Percentiles rank a stretch among this genome's conserved stretches.
Evolutionary conservation across 768 basidiomycete species (phyloP).

Genomic region (Leucogyrophana mollusca): DNA sequence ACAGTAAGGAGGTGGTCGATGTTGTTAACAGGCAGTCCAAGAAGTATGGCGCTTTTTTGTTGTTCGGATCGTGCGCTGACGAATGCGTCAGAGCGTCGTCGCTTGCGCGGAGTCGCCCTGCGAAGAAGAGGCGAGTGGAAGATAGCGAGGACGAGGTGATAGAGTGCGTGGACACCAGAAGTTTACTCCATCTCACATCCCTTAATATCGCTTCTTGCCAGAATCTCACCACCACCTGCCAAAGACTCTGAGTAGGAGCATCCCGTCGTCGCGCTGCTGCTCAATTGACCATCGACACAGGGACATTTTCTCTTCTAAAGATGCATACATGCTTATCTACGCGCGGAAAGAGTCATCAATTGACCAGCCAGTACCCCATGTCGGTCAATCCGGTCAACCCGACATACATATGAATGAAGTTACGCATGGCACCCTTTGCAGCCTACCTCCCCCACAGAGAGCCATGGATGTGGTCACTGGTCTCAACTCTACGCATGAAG

Average conservation of each 20-base stretch:
- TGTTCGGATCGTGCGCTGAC: conserved; percentile 1
- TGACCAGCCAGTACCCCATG: not conserved
- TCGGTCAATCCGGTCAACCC: not conserved
- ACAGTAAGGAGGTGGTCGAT: conserved; percentile 28
- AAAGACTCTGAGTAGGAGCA: conserved; percentile 13
- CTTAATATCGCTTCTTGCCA: conserved; percentile 10
- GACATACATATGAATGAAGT: not conserved
- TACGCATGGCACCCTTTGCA: conserved; percentile 10
- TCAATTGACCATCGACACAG: conserved; percentile 29
- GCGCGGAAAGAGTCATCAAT: conserved; percentile 40
- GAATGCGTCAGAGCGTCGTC: conserved; percentile 13
- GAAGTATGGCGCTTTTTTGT: conserved; percentile 26
- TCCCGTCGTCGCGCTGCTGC: conserved; percentile 2
- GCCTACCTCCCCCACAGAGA: conserved; percentile 50
- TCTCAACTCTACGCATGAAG: conserved; percentile 56
- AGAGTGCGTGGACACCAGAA: conserved; percentile 25
- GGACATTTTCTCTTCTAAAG: conserved; percentile 65
- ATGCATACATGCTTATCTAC: conserved; percentile 97
- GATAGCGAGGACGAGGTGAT: conserved; percentile 57
- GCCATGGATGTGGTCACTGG: conserved; percentile 52
- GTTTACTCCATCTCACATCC: conserved; percentile 12
- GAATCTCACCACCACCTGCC: conserved; percentile 12
- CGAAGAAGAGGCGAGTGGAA: conserved; percentile 50
- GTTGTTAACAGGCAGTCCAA: conserved; percentile 22
- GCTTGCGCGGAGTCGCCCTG: conserved; percentile 38